Evolutionary conservation across 257 asterid genomes (phyloP), one percentile per base, ranked within the genome.

Genomic region (Cordia subcordata): DNA sequence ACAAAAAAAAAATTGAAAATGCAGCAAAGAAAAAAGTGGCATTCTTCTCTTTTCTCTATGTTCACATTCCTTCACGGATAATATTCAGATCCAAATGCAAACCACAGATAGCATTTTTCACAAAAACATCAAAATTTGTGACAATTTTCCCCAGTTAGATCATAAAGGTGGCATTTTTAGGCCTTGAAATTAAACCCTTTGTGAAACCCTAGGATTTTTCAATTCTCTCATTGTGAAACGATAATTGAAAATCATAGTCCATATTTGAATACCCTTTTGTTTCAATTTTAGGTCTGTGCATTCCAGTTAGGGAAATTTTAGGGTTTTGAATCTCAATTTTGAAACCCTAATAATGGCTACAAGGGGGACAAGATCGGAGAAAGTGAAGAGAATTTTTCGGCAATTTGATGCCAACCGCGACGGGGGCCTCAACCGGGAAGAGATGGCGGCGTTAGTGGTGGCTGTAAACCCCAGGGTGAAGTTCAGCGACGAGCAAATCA

Each of bases 281-380:
- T 62, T 39, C 49, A 53, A 68, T 60, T 66, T 42, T 42, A 42
- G 47, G 47, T 4, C 10, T 11, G 47, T 42, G 47, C 47, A 42
- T 42, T 42, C 10, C 47, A 42, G 10, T 42, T 10, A 42, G 10
- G 14, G 16, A 14, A 33, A 14, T 18, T 57, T 15, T 49, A 15
- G 16, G 38, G 32, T 49, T 27, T 46, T 8, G 14, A 46, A 10
- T 53, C 37, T 21, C 53, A 35, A 61, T 54, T 21, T 68, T 33
- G 8, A 57, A 51, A 49, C 23, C 56, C 50, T 53, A 5, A 17
- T 53, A 37, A 91, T 88, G 96, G 72, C 95, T 72, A 82, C 88
- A n/a, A 80, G 94, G 12, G 96, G 96, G 45, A 88, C 91, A 77
- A 82, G 99, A 88, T 92, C 94, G 72, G 99, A 88, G 82, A 92